Evolutionary conservation across 352 stramenopile genomes (phyloP), one percentile per base, ranked within the genome.

Genomic region (Globisporangium recalcitrans): DNA sequence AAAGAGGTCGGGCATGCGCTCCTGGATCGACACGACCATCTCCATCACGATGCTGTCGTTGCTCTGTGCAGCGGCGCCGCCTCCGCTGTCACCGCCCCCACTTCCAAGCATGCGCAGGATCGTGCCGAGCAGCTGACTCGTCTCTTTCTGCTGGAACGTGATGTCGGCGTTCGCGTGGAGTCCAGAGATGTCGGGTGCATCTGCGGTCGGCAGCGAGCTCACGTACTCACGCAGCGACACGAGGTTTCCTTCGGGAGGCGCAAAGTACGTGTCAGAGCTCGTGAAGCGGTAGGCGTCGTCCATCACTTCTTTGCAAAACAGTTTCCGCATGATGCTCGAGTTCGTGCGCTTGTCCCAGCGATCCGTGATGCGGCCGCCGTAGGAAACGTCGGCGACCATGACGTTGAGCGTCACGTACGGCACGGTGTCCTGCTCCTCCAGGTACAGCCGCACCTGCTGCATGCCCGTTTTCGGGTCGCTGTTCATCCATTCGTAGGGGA

Each of bases 401-500:
- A 97, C 90, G 62, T 98, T 98, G 26, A 98, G 67, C 21, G 93
- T 98, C 61, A 97, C 74, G 62, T 95, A 98, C 38, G 94, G 93
- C n/a, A 98, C 86, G 0, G 77, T 70, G 11, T 96, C 88, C 54
- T 98, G 93, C 61, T 98, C 94, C 53, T 98, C 93, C 1, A 98
- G 73, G 68, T 98, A 98, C 58, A 97, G 68, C 16, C 89, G 79
- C 22, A 97, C 80, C 63, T 97, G 88, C 68, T 92, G 95, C 85
- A 97, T 96, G 19, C 86, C 92, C 27, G 93, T 97, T 68, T 98
- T 98, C 3, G 98, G 57, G 64, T 98, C 94, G 52, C 82, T 96
- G 58, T 98, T 98, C 90, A 98, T 98, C 92, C 93, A 98, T 38
- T 96, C 94, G 67, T 98, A 98, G 2, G 91, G 91, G 56, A 98